A percentile compares a stretch with the other conserved stretches of the same genome.
These are phyloP conservation scores for Dioszegia aurantiaca DNA, from an alignment of 768 basidiomycete species.

Conservation along the genomic window DNA sequence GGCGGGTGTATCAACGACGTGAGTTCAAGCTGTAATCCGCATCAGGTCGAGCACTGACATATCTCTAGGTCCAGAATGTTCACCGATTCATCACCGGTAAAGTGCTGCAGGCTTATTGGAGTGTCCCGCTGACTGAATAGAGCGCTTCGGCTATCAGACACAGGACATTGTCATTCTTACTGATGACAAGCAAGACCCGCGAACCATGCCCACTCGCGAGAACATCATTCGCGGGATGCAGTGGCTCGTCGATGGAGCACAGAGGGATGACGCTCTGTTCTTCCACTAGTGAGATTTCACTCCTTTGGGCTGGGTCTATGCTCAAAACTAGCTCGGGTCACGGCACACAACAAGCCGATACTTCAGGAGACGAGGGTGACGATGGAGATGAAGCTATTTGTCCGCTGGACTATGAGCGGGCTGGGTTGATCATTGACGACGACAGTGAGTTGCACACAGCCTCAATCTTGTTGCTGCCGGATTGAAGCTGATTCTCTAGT, in stretches of 20 bases:
- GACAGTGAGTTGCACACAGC: conserved; percentile 56
- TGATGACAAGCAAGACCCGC: conserved; percentile 66
- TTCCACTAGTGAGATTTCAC: conserved; percentile 45
- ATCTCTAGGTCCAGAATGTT: conserved; percentile 60
- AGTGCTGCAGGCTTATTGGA: conserved; percentile 11
- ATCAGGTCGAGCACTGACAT: background rate
- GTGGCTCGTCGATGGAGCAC: conserved; percentile 82
- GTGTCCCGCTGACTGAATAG: conserved; percentile 35
- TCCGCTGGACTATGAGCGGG: conserved; percentile 69
- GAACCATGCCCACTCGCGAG: conserved; percentile 67
- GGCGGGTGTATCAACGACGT: conserved; percentile 88
- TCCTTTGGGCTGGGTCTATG: background rate
- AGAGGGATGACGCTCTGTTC: conserved; percentile 56
- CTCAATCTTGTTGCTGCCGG: background rate
- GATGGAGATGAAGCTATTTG: conserved; percentile 61
- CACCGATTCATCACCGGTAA: conserved; percentile 61
- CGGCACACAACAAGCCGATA: conserved; percentile 82
- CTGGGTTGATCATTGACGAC: conserved; percentile 83
- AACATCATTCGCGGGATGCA: conserved; percentile 87
- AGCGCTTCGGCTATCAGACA: conserved; percentile 64
- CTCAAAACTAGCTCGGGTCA: conserved; percentile 68
- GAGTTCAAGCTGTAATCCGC: background rate
- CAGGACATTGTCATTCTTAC: conserved; percentile 86
- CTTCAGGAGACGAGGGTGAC: conserved; percentile 50
- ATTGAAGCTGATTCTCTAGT: conserved; percentile 18